These are phyloP conservation scores for Ophiocordyceps sinensis DNA, from an alignment of 2,329 filamentous ascomycete species.

Conservation along the genomic window DNA sequence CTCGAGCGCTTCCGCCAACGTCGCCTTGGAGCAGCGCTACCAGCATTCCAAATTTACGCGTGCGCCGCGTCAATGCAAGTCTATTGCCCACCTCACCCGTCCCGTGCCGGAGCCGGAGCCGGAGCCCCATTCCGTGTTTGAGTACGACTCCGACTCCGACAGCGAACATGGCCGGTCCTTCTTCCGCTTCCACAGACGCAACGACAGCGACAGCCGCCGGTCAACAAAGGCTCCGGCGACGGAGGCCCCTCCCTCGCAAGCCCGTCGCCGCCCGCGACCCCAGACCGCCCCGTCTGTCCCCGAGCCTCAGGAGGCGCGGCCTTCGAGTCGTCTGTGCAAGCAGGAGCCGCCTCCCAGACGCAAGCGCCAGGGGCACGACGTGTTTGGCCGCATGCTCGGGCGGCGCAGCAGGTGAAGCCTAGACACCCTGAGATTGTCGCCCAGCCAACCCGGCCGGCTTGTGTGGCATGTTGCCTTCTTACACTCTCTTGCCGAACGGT, in stretches of 20 bases:
- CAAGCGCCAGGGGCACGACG: conserved; percentile 17
- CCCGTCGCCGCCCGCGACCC: conserved; percentile 5
- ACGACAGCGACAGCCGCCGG: conserved; percentile 17
- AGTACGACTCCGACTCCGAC: conserved; percentile 30
- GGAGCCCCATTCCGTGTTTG: conserved; percentile 30
- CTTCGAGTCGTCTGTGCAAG: not conserved
- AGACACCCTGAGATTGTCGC: not conserved
- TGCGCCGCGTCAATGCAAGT: conserved; percentile 12
- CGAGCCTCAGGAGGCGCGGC: conserved; percentile 1
- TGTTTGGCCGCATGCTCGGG: conserved; percentile 23
- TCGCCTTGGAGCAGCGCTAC: conserved; percentile 3
- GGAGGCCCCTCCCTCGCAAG: not conserved
- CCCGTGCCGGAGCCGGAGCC: conserved; percentile 10
- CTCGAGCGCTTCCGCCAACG: conserved; percentile 10
- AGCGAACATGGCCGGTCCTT: conserved; percentile 20
- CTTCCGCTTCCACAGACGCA: conserved; percentile 27
- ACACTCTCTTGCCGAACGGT: not conserved
- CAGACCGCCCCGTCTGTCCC: conserved; percentile 11
- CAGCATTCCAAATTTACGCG: conserved; percentile 4
- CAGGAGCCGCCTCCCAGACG: conserved; percentile 3
- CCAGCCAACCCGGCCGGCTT: not conserved
- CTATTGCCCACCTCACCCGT: conserved; percentile 8
- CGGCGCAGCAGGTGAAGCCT: conserved; percentile 11
- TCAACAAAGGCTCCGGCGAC: conserved; percentile 2
- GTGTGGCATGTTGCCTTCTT: not conserved